Evolutionary conservation across 2,329 filamentous ascomycete genomes (phyloP), one percentile per base, ranked within the genome.

Genomic region (Curvularia sp.): DNA sequence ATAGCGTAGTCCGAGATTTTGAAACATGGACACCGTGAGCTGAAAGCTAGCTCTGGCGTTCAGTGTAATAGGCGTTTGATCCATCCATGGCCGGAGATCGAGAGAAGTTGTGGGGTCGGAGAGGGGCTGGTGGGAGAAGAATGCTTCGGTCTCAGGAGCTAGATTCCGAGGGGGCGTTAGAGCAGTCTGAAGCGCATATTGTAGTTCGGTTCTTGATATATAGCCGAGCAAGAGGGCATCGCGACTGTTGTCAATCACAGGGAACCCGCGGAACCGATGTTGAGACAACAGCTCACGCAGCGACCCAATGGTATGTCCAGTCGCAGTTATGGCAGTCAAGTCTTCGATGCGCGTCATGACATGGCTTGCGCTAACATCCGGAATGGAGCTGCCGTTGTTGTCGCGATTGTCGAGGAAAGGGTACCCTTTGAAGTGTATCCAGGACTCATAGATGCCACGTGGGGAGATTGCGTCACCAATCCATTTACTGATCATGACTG

Each of bases 401-500:
- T 97, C 93, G 68, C 89, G 90, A 75, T 96, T 95, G 78, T 98
- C 94, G 53, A 99, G 86, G 79, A 94, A 97, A 0, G 95, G 95
- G 74, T 98, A 99, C 66, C 91, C 92, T 72, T 96, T 95, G 79
- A 97, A 89, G 67, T 93, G 90, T 72, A 99, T 99, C 95, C 95
- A 99, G 53, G 90, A 90, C 76, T 99, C 95, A 80, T 99, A 99
- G 77, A 99, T 98, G 64, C 95, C 93, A 49, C 90, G 87, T 55
- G 92, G 91, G 25, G 92, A 93, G 76, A 99, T 93, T 49, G 93
- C 94, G 77, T 99, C 95, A 71, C 93, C 95, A 25, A 97, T 92
- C 95, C 95, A 99, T 80, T 99, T 99, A 62, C 91, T 91, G 43
- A 98, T 84, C 93, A 99, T 96, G 72, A 99, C 95, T 42, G 93